Conservation (phyloP, 1,139 yeast genomes). For the Nakaseomyces glabratus region DNA sequence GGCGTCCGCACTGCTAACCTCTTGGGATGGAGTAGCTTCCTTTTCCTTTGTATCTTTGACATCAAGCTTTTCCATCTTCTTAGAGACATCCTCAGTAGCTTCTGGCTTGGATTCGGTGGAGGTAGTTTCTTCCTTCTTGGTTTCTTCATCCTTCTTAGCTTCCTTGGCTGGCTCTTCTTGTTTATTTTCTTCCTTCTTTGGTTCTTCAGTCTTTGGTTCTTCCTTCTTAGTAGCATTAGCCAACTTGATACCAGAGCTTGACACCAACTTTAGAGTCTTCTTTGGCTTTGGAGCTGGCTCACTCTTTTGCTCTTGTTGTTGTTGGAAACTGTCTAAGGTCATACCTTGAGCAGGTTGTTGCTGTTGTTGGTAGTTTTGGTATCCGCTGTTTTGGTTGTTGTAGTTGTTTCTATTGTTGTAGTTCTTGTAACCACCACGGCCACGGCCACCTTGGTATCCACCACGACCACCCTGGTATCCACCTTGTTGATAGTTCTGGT, state of each 20-base stretch:
- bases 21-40: slow-evolving; percentile 14
- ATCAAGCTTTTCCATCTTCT: slow-evolving; percentile 20
- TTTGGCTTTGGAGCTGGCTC: slow-evolving; percentile 42
- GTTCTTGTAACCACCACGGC: slow-evolving; percentile 12
- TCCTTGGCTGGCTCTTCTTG: slow-evolving; percentile 20
- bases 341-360: slow-evolving; percentile 47
- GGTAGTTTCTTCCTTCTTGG: slow-evolving; percentile 12
- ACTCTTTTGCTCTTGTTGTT: slow-evolving; percentile 40
- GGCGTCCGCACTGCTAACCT: slow-evolving; percentile 32
- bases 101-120: too few relatives aligned
- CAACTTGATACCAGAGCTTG: slow-evolving; percentile 59
- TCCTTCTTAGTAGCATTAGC: slow-evolving; percentile 48
- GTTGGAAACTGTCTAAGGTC: slow-evolving; percentile 83
- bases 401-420: slow-evolving; percentile 18
- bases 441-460: slow-evolving; percentile 20
- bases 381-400: slow-evolving; percentile 10
- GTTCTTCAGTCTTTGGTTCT: slow-evolving; percentile 30
- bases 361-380: slow-evolving; percentile 21
- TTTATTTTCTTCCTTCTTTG: slow-evolving; percentile 26
- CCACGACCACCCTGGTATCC: slow-evolving; percentile 22
- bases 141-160: slow-evolving; percentile 11
- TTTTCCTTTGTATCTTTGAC: slow-evolving; percentile 14
- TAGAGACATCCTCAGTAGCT: slow-evolving; percentile 15
- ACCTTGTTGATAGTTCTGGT: slow-evolving; percentile 18
- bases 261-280: slow-evolving; percentile 54